Base-by-base conservation (phyloP, 768 basidiomycete genomes). In the Pulveroboletus ravenelii region DNA sequence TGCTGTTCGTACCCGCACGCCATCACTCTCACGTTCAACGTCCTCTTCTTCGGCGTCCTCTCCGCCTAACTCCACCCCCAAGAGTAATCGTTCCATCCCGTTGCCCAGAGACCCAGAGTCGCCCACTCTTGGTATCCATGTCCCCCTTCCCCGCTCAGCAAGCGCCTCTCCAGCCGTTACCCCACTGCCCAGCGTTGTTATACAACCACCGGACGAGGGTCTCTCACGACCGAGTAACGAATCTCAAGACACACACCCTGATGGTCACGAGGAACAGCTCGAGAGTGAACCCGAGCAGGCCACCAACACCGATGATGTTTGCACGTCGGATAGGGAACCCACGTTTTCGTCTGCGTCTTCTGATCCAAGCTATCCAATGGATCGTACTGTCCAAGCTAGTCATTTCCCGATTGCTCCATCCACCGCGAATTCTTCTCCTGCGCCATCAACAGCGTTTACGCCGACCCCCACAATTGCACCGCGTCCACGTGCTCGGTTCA, bases 281-380 rank as follows among this genome's bases (percentile, higher is more conserved):
- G 56, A 66, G 45, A 66, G 58, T 34, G 64, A 59, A 29, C 45
- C 38, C 15, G 66, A 68, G 40, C 60, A 12, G 14, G 43, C 35
- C 31, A 50, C 50, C 37, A 62, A 60, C 44, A 51, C 54, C 8
- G 64, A 70, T 23, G 63, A 63, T 38, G 57, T 41, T 57, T 67
- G 18, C 57, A 64, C 51, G 8, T 55, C 51, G 30, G 65, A 66
- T 20, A 68, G 62, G 32, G 84, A 86, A 44, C 83, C 85, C 5
- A 88, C 86, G 0, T 88, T 88, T 60, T 87, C 86, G 0, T 86
- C 87, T 10, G 83, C 85, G 31, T 82, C 78, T 13, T 78, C 62
- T 17, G 68, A 72, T 4, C 63, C 62, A 10, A 65, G 56, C 27
- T 59, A 60, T 52, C 70, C 71, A 35, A 55, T 45, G 57, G 64